Conservation (phyloP, 2,329 filamentous ascomycete genomes). For the Verticillium alfalfae region DNA sequence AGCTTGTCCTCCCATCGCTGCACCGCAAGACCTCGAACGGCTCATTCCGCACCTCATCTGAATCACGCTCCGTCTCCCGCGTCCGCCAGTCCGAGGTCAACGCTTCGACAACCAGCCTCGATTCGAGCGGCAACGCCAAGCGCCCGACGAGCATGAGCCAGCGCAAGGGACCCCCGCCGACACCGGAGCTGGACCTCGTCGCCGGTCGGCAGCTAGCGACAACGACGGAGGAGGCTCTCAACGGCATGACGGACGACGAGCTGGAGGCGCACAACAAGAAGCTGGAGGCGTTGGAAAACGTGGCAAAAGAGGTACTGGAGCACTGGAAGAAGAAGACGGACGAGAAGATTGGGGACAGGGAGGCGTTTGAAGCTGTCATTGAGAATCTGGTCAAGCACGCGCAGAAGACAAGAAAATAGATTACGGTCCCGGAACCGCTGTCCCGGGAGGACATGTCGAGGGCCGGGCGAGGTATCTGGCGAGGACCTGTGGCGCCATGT, state of each 20-base stretch:
- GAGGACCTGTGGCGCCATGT: neutral
- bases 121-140: slow-evolving; percentile 45
- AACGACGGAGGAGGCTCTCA: slow-evolving; percentile 78
- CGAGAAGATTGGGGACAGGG: slow-evolving; percentile 82
- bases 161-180: slow-evolving; percentile 54
- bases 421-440: neutral
- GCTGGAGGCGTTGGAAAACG: slow-evolving; percentile 63
- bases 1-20: slow-evolving; percentile 85
- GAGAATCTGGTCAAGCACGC: slow-evolving; percentile 93
- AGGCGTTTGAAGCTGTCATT: slow-evolving; percentile 94
- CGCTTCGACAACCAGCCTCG: slow-evolving; percentile 52
- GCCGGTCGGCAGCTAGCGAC: slow-evolving; percentile 72
- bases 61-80: slow-evolving; percentile 43
- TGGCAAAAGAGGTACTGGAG: slow-evolving; percentile 71
- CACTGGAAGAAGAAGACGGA: slow-evolving; percentile 87
- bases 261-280: slow-evolving; percentile 64
- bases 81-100: slow-evolving; percentile 43
- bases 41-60: slow-evolving; percentile 50
- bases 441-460: neutral
- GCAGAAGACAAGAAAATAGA: slow-evolving; percentile 71
- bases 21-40: slow-evolving; percentile 38
- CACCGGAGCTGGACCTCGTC: slow-evolving; percentile 74
- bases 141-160: slow-evolving; percentile 36
- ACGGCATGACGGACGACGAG: slow-evolving; percentile 74
- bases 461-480: neutral